Evolutionary conservation across 495 filamentous ascomycete genomes (phyloP).

Genomic region (Penicillium ochrochloron): DNA sequence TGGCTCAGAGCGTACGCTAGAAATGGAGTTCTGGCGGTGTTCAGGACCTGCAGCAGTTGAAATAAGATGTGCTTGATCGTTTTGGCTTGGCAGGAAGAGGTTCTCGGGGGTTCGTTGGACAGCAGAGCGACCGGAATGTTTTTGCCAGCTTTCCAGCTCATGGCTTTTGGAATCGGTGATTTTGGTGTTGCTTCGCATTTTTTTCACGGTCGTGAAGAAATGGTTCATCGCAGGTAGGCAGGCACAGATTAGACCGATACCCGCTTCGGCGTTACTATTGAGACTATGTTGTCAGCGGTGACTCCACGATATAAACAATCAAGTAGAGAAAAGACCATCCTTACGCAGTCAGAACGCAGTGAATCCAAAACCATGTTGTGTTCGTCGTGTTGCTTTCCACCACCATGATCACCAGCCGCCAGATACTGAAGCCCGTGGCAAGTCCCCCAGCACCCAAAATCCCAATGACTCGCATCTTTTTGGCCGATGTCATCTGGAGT

Average conservation of each 20-base stretch:
- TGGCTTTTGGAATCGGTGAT: background rate
- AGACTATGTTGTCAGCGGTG: background rate
- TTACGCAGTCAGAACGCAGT: background rate
- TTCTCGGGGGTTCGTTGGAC: background rate
- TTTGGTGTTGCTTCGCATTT: background rate
- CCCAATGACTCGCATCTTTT: background rate
- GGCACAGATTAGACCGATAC: background rate
- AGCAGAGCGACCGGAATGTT: background rate
- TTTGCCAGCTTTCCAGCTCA: background rate
- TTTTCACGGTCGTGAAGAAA: background rate
- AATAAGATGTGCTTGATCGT: background rate
- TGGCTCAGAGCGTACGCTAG: background rate
- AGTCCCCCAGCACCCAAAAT: conserved; percentile 2
- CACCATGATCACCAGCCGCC: conserved; percentile 3
- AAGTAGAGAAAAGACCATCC: background rate
- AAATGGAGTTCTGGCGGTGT: background rate
- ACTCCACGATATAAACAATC: too few species aligned
- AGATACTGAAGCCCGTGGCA: background rate
- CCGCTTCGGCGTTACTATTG: background rate
- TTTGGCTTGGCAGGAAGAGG: background rate
- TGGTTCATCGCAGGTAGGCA: conserved; percentile 5
- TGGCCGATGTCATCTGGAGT: background rate
- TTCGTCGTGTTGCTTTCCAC: background rate
- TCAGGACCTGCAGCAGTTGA: background rate
- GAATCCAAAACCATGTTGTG: conserved; percentile 3